Evolutionary conservation across 805 yeast species (phyloP), one percentile per base, ranked within the genome.

Genomic region (Dipodascopsis uninucleata): DNA sequence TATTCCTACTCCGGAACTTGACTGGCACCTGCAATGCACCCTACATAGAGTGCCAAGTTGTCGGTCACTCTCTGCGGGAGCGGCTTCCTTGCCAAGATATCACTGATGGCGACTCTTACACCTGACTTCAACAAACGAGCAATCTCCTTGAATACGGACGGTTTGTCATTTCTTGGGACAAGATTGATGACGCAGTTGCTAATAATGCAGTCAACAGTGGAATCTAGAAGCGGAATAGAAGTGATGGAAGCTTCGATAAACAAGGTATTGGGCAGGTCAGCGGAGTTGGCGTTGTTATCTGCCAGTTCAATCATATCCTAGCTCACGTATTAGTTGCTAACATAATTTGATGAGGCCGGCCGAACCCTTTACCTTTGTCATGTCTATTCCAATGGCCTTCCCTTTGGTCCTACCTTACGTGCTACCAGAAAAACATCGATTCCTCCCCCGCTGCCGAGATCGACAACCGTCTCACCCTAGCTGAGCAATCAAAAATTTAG

Each of bases 11-110:
- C 36, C 21, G 21, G 36, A 14, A 33, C 21, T 5, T 10, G 36
- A 33, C 36, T 33, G 5, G 36, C 36, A n/a, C 36, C 36, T 4
- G 36, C 36, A 17, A 33, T 33, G n/a, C 36, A 33, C 10, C 36
- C 36, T 12, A 33, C 36, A n/a, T 33, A 33, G 10, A 33, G n/a
- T 2, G 31, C 21, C 7, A 33, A n/a, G 36, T 33, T 17, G 2
- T 17, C 31, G 21, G 26, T 33, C 16, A 33, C 36, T 33, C 23
- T 26, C 12, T 26, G 10, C 12, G 36, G 36, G 31, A 33, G 31
- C 21, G 21, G 17, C 31, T 33, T 33, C 36, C n/a, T 33, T 5
- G 36, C 36, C 26, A 14, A 26, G 8, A 33, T 33, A 14, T 33
- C 36, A 18, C 36, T 33, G 31, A 33, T 33, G 10, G 36, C 36